Percentiles rank a stretch among this genome's conserved stretches.
Evolutionary conservation across 805 yeast genomes (phyloP).

Genomic region (Ogataea methanolica): DNA sequence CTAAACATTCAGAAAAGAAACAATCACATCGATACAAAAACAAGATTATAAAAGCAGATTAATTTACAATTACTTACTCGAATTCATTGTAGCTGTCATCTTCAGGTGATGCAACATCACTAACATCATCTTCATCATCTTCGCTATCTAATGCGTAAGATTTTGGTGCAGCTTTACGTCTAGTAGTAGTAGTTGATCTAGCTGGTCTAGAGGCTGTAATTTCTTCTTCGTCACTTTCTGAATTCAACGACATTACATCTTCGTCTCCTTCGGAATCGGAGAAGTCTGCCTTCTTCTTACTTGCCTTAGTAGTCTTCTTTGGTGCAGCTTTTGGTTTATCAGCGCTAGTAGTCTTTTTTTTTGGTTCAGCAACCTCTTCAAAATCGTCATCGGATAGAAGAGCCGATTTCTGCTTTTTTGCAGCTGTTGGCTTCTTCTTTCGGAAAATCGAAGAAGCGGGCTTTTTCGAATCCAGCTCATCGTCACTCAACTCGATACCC

Average conservation of each 20-base stretch:
- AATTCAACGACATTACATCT: slow-evolving; percentile 3
- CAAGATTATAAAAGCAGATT: background rate
- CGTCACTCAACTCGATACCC: background rate
- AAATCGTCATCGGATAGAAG: slow-evolving; percentile 6
- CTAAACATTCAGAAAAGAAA: too few species aligned
- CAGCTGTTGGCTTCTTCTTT: slow-evolving; percentile 6
- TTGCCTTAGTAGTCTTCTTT: background rate
- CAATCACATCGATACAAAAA: background rate
- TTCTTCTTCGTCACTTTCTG: slow-evolving; percentile 9
- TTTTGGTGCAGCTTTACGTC: slow-evolving; percentile 15
- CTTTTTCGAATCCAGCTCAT: slow-evolving; percentile 1
- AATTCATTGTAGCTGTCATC: slow-evolving; percentile 20
- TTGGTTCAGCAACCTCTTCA: background rate
- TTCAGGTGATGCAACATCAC: slow-evolving; percentile 6
- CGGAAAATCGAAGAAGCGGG: slow-evolving; percentile 17
- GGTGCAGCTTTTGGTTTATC: background rate
- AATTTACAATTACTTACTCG: slow-evolving; percentile 4
- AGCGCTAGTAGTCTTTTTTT: background rate
- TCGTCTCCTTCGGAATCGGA: slow-evolving; percentile 8
- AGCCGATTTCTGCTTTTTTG: background rate
- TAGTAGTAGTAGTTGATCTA: slow-evolving; percentile 6
- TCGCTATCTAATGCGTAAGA: slow-evolving; percentile 11
- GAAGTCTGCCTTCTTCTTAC: background rate
- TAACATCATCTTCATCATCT: slow-evolving; percentile 1
- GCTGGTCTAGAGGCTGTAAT: slow-evolving; percentile 2